phyloP scores from a whole-genome alignment of 495 filamentous ascomycete species.

The Neurospora discreta region DNA sequence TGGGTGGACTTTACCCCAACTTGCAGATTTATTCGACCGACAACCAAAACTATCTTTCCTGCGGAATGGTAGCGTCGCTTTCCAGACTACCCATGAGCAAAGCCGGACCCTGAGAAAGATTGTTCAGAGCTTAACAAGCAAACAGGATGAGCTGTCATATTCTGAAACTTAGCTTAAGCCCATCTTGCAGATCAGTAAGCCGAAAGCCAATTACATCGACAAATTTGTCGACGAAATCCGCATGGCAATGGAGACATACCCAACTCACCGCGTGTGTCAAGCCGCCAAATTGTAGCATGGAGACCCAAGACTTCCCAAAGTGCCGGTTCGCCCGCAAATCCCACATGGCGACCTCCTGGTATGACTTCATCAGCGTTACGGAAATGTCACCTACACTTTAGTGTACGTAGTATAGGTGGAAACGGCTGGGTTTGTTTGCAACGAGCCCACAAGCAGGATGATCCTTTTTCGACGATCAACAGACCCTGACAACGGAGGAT shows the following conservation, averaged over 20 bases:
- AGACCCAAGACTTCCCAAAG: background rate
- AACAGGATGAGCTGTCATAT: background rate
- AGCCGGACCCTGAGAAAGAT: background rate
- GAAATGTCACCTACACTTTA: background rate
- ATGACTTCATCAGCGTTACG: background rate
- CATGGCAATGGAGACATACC: background rate
- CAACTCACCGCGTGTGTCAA: background rate
- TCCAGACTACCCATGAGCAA: background rate
- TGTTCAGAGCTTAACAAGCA: background rate
- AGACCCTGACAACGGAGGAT: background rate
- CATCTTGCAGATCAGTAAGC: background rate
- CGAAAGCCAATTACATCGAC: background rate
- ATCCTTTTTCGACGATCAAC: background rate
- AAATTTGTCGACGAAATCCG: background rate
- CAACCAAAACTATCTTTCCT: background rate
- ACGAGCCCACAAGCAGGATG: background rate
- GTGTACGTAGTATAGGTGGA: background rate
- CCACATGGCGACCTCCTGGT: background rate
- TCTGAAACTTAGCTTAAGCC: background rate
- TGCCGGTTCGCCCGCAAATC: background rate
- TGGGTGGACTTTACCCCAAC: background rate
- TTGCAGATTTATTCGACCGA: background rate
- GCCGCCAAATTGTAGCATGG: background rate
- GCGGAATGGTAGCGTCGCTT: background rate
- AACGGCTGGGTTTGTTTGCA: background rate